phyloP scores from a whole-genome alignment of 1,284 basidiomycete genomes.

The Leucocoprinus gongylophorus region DNA sequence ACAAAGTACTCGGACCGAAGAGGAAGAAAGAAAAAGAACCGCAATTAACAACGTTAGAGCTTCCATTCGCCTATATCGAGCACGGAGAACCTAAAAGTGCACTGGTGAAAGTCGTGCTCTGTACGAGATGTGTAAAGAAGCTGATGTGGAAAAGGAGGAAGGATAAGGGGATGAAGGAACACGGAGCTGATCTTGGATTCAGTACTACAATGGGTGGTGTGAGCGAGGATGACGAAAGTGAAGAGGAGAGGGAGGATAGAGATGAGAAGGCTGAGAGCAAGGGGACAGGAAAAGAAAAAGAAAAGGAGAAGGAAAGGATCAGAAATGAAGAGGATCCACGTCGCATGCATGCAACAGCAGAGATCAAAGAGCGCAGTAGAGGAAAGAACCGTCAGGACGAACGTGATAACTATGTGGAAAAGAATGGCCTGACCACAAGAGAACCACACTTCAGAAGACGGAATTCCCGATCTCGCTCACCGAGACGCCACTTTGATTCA shows the following conservation, averaged over 20 bases:
- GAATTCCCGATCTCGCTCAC: conserved; percentile 8
- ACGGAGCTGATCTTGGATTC: not conserved
- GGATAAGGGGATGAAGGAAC: conserved; percentile 39
- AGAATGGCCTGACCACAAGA: not conserved
- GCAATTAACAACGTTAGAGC: conserved; percentile 62
- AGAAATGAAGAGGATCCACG: not conserved
- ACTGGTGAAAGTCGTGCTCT: conserved; percentile 85
- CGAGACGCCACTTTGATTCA: not conserved
- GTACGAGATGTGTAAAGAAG: conserved; percentile 70
- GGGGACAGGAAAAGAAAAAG: conserved; percentile 2
- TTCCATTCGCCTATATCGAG: conserved; percentile 85
- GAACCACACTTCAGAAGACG: conserved; percentile 1
- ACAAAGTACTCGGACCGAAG: not conserved
- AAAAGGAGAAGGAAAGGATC: not conserved
- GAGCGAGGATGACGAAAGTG: conserved; percentile 6
- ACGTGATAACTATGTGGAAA: not conserved
- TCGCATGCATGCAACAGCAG: not conserved
- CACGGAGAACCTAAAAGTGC: conserved; percentile 69
- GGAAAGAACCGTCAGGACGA: conserved; percentile 12
- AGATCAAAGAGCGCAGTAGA: conserved; percentile 11
- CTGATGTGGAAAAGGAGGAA: conserved; percentile 78
- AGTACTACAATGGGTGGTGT: not conserved
- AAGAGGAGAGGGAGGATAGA: not conserved
- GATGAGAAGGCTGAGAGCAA: not conserved
- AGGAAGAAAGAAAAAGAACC: conserved; percentile 21